Percentiles rank a stretch among this genome's conserved stretches.
Evolutionary conservation across 108 stramenopile genomes (phyloP).

Genomic region (Fistulifera pelliculosa): DNA sequence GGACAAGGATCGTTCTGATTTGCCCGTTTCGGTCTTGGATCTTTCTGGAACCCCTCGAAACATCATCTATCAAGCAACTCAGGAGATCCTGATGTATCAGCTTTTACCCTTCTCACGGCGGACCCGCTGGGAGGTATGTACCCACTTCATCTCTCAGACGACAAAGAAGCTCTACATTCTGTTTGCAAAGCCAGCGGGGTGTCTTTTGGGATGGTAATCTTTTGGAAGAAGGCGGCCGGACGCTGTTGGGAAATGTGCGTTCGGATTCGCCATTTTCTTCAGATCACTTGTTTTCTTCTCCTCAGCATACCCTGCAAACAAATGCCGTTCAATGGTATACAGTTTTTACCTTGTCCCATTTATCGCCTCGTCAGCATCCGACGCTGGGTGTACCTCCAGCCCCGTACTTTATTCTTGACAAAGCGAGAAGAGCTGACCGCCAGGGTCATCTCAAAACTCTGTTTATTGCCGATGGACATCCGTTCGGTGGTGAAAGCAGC

Average conservation of each 20-base stretch:
- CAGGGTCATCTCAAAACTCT: conserved; percentile 2
- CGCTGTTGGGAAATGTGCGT: conserved; percentile 30
- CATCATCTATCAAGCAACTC: background rate
- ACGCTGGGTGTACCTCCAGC: conserved; percentile 24
- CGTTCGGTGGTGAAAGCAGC: background rate
- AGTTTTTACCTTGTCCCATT: conserved; percentile 57
- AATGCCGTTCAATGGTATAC: conserved; percentile 74
- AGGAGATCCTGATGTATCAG: too few relatives aligned
- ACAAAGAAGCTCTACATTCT: conserved; percentile 40
- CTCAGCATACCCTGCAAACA: conserved; percentile 44
- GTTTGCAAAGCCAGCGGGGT: conserved; percentile 55
- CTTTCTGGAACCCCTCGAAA: conserved; percentile 33
- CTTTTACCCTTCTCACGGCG: conserved; percentile 10
- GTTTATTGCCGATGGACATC: background rate
- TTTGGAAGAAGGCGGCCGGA: conserved; percentile 30
- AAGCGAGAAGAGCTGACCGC: background rate
- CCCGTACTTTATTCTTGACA: conserved; percentile 24
- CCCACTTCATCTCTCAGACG: conserved; percentile 55
- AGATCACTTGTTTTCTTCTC: conserved; percentile 39
- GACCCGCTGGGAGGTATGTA: conserved; percentile 34
- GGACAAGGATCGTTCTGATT: conserved; percentile 45
- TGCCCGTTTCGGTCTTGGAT: conserved; percentile 58
- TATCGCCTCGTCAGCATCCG: conserved; percentile 32
- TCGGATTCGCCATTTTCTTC: conserved; percentile 15
- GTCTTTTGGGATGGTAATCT: conserved; percentile 44